Evolutionary conservation across 805 yeast genomes (phyloP), one percentile per base, ranked within the genome.

Genomic region (Cyberlindnera mississippiensis): DNA sequence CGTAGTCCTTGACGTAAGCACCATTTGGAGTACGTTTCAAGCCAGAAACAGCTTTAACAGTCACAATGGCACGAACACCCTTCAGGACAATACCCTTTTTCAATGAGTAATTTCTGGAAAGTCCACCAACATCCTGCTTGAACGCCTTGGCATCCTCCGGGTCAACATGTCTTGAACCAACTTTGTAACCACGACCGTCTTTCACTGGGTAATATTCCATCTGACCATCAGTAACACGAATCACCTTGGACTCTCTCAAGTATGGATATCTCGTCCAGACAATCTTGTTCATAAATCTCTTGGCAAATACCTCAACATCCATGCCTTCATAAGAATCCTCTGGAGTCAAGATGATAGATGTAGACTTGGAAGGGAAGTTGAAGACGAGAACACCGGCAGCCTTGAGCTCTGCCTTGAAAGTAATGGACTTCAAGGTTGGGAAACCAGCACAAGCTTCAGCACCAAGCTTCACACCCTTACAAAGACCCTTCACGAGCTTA

Each of bases 261-360:
- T 78, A 86, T n/a, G 99, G 99, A 91, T 96, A 93, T 52, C 82
- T 78, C 11, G 85, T 76, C 59, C 80, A 90, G 3, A 85, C 83
- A 37, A 78, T 63, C 43, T 78, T 72, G 35, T 79, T 81, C 41
- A 84, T 53, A 42, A 73, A 77, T 53, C 79, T 73, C 43, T 76
- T 73, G 18, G 88, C 82, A 53, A 87, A 72, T 47, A 83, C 85
- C 37, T 77, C 81, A 22, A 77, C 63, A 5, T 83, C 66, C 28
- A 76, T 56, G 30, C 81, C 81, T 24, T 64, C 64, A 66, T 79
- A 76, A 8, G 70, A 60, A 56, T 82, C 75, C 35, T 73, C 69
- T 20, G 90, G 55, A 2, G 75, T 67, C 49, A 93, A 67, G 26
- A 89, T 75, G 71, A 90, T 73, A 0, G 96, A 86, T 51, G 83